Conservation (phyloP, 2,329 filamentous ascomycete genomes). For the Paecilomyces dactylethromorphus region DNA sequence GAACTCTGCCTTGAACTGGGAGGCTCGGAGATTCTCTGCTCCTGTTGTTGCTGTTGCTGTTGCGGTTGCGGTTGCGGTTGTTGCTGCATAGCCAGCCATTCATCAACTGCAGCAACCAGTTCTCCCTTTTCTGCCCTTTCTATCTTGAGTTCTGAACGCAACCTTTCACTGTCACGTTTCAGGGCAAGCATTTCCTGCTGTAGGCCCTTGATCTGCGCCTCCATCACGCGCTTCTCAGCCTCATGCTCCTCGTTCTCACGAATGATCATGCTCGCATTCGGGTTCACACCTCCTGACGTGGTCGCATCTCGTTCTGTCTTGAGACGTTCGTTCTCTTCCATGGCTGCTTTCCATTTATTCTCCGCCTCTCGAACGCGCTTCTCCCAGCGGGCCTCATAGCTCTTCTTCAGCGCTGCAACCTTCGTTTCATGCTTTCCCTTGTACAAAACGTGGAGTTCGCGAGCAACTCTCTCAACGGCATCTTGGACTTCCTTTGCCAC, state of each 20-base stretch:
- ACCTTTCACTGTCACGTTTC: conserved; percentile 59
- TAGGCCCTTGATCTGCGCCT: conserved; percentile 68
- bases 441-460: conserved; percentile 87
- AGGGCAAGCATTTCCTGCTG: conserved; percentile 65
- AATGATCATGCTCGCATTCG: conserved; percentile 38
- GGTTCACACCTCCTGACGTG: conserved; percentile 50
- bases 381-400: conserved; percentile 80
- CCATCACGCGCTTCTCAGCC: conserved; percentile 60
- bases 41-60: conserved; percentile 5
- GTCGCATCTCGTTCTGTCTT: conserved; percentile 59
- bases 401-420: conserved; percentile 77
- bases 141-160: conserved; percentile 53
- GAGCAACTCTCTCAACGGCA: conserved; percentile 83
- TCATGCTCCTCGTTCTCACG: conserved; percentile 55
- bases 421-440: conserved; percentile 97
- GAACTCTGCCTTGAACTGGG: conserved; percentile 4
- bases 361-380: conserved; percentile 80
- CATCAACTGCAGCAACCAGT: conserved; percentile 41
- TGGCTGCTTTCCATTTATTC: conserved; percentile 59
- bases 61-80: conserved; percentile 16
- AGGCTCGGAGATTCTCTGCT: not conserved
- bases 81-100: conserved; percentile 38
- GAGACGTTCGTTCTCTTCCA: conserved; percentile 68
- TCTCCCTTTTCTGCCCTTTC: conserved; percentile 46
- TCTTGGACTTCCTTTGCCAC: conserved; percentile 67